Percentiles rank a stretch among this genome's conserved stretches.
phyloP scores from a whole-genome alignment of 768 basidiomycete species.

The Dentipellis fragilis region DNA sequence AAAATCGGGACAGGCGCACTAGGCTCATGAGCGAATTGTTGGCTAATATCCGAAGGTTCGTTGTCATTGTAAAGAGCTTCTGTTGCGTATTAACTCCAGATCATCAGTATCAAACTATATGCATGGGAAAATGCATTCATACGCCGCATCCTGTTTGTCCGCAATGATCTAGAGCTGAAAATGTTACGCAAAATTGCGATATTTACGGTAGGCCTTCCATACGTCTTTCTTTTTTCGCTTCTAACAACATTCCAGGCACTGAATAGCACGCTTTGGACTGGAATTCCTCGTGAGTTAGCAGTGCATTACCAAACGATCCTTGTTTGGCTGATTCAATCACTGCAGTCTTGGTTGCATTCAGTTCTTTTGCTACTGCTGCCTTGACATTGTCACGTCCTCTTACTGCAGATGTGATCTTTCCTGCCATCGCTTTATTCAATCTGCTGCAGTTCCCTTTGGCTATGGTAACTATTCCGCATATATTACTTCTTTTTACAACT shows the following conservation, averaged over 20 bases:
- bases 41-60: constrained; percentile 76
- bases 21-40: constrained; percentile 90
- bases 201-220: constrained; percentile 37
- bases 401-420: constrained; percentile 90
- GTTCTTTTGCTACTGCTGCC: constrained; percentile 71
- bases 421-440: constrained; percentile 88
- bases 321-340: constrained; percentile 5
- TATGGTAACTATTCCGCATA: constrained; percentile 40
- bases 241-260: constrained; percentile 30
- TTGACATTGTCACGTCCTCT: constrained; percentile 52
- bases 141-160: constrained; percentile 62
- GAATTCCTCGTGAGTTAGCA: constrained; percentile 40
- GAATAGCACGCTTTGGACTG: constrained; percentile 55
- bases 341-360: constrained; percentile 64
- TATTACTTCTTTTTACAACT: constrained; percentile 2
- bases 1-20: constrained; percentile 77
- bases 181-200: constrained; percentile 81
- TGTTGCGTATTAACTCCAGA: background rate
- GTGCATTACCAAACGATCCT: background rate
- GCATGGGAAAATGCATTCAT: constrained; percentile 94
- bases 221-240: background rate
- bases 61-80: background rate
- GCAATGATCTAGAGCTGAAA: constrained; percentile 74
- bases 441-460: constrained; percentile 78
- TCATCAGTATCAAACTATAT: constrained; percentile 71